Conservation (phyloP, 1,284 basidiomycete genomes). For the Cutaneotrichosporon daszewskae region DNA sequence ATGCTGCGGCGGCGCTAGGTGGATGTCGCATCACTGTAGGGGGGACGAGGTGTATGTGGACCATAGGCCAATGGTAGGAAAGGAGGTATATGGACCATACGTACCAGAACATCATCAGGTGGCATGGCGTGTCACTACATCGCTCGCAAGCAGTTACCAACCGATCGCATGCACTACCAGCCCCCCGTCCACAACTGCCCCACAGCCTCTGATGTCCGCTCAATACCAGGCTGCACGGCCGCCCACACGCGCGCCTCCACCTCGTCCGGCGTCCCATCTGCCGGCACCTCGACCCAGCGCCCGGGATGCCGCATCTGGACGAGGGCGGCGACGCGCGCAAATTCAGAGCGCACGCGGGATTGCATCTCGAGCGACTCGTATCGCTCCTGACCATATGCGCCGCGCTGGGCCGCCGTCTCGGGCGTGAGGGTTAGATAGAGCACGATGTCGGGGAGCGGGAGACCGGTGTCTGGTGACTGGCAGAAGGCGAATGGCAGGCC, state of each 20-base stretch:
- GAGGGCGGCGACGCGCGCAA: conserved; percentile 59
- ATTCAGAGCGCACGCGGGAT: conserved; percentile 59
- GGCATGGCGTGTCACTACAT: no score
- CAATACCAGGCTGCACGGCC: conserved; percentile 50
- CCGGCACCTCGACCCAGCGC: conserved; percentile 64
- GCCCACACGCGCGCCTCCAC: conserved; percentile 60
- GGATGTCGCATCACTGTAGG: neutral
- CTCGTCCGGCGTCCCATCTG: conserved; percentile 56
- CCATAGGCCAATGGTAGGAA: no score
- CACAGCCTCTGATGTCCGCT: conserved; percentile 1
- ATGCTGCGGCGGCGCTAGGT: conserved; percentile 4
- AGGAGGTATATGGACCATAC: no score
- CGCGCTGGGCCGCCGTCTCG: conserved; percentile 63
- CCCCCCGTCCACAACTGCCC: conserved; percentile 11
- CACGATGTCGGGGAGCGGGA: conserved; percentile 83
- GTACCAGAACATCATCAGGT: no score
- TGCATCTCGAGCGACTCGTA: conserved; percentile 79
- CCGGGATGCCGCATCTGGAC: no score
- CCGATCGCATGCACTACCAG: no score
- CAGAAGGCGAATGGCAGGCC: conserved; percentile 68
- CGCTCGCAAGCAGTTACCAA: no score
- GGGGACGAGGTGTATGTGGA: no score
- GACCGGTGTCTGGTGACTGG: conserved; percentile 70
- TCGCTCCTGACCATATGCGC: conserved; percentile 83
- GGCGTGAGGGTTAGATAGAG: conserved; percentile 81